Evolutionary conservation across 2,329 filamentous ascomycete genomes (phyloP).

Genomic region (Pezicula radicicola): DNA sequence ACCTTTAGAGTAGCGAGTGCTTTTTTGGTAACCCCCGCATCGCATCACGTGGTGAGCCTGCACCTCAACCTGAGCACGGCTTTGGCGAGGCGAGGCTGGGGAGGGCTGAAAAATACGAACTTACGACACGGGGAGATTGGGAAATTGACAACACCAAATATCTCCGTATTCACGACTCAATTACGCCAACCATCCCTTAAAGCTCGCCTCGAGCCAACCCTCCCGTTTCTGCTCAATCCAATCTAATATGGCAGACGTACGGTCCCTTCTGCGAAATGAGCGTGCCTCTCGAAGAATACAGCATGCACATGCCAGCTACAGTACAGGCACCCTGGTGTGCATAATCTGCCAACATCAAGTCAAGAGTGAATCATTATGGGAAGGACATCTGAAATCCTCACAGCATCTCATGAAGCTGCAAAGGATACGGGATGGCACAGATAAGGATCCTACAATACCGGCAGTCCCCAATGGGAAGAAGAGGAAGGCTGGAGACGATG

Average conservation of each 20-base stretch:
- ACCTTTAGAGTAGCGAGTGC: too few species aligned
- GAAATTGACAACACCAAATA: too few species aligned
- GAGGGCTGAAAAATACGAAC: too few species aligned
- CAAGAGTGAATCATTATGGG: conserved; percentile 67
- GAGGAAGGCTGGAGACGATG: conserved; percentile 41
- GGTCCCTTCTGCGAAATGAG: conserved; percentile 75
- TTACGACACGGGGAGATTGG: too few species aligned
- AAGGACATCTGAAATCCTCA: conserved; percentile 51
- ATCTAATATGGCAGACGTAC: conserved; percentile 68
- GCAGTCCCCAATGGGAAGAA: conserved; percentile 37
- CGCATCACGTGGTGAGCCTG: too few species aligned
- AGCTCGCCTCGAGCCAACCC: neutral
- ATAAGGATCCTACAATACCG: conserved; percentile 2
- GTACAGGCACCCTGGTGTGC: conserved; percentile 66
- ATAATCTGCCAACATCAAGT: conserved; percentile 61
- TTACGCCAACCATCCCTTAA: too few species aligned
- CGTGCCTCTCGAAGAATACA: conserved; percentile 70
- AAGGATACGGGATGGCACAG: conserved; percentile 15
- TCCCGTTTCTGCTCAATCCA: too few species aligned
- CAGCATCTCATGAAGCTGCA: conserved; percentile 39
- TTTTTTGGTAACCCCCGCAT: too few species aligned
- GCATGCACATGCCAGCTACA: conserved; percentile 65
- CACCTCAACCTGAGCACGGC: too few species aligned
- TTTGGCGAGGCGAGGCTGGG: too few species aligned
- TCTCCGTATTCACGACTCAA: too few species aligned